Conservation (phyloP, 768 basidiomycete genomes). For the Tubosaeta brunneosetosa region DNA sequence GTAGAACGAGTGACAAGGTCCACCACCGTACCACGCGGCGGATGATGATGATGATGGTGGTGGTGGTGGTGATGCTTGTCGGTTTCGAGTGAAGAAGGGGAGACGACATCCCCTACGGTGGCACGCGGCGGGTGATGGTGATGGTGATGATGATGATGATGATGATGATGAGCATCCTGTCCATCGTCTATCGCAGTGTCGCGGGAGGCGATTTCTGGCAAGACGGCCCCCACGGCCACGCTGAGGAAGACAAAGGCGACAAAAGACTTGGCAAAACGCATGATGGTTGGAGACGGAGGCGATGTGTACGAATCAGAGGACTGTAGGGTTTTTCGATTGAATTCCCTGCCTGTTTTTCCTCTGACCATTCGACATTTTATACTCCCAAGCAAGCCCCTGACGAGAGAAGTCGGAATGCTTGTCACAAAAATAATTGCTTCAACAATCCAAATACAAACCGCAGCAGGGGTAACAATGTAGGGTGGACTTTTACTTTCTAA, state of each 20-base stretch:
- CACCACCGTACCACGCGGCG: neutral
- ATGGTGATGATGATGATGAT: too few species aligned
- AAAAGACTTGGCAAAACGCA: constrained; percentile 4
- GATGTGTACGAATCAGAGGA: neutral
- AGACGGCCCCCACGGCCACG: neutral
- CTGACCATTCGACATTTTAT: neutral
- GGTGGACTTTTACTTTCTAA: neutral
- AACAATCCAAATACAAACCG: neutral
- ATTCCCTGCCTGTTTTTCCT: neutral
- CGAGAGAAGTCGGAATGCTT: neutral
- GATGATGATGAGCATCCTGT: too few species aligned
- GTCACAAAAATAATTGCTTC: neutral
- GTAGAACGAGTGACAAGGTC: neutral
- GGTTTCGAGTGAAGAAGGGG: too few species aligned
- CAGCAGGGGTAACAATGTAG: neutral
- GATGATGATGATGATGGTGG: neutral
- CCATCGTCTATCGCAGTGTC: neutral
- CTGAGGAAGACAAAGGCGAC: constrained; percentile 2
- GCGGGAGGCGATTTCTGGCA: neutral
- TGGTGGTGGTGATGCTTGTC: neutral
- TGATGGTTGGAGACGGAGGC: neutral
- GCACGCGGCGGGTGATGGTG: too few species aligned
- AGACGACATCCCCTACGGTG: too few species aligned
- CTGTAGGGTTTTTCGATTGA: neutral
- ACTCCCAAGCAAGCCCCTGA: neutral